Evolutionary conservation across 2,329 filamentous ascomycete species (phyloP).

Genomic region (Penicillium oxalicum): DNA sequence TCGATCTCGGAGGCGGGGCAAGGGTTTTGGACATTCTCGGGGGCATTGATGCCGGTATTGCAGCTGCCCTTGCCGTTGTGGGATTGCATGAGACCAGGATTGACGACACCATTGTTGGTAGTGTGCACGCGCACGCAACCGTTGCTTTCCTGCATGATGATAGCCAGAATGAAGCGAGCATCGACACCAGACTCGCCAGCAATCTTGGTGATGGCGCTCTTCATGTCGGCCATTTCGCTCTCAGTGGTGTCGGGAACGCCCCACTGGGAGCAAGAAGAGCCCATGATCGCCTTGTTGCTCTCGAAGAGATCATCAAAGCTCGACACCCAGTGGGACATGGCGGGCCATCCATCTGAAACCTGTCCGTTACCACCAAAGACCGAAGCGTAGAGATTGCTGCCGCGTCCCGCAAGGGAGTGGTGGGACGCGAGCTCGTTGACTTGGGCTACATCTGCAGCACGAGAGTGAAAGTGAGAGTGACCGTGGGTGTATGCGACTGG

Average conservation of each 20-base stretch:
- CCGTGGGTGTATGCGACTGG: constrained; percentile 16
- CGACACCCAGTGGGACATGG: constrained; percentile 15
- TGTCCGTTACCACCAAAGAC: constrained; percentile 19
- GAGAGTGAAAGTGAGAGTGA: constrained; percentile 9
- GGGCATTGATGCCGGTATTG: constrained; percentile 23
- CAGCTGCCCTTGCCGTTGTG: constrained; percentile 30
- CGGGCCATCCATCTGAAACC: constrained; percentile 22
- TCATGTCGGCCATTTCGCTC: constrained; percentile 27
- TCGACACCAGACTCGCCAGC: constrained; percentile 35
- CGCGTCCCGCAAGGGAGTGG: constrained; percentile 16
- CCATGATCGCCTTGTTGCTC: constrained; percentile 10
- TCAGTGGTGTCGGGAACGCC: constrained; percentile 23
- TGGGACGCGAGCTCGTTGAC: constrained; percentile 2
- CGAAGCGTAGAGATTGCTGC: constrained; percentile 10
- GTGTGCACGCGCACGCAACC: constrained; percentile 42
- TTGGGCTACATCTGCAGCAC: constrained; percentile 8
- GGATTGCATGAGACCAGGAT: constrained; percentile 38
- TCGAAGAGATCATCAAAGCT: constrained; percentile 18
- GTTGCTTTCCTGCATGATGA: constrained; percentile 43
- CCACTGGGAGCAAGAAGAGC: constrained; percentile 15
- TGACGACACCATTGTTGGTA: constrained; percentile 38
- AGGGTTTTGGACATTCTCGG: constrained; percentile 12
- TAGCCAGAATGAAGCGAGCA: constrained; percentile 40
- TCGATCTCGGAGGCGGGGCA: constrained; percentile 25
- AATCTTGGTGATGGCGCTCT: constrained; percentile 27